Evolutionary conservation across 352 stramenopile genomes (phyloP), one percentile per base, ranked within the genome.

Genomic region (Phytophthora quininea): DNA sequence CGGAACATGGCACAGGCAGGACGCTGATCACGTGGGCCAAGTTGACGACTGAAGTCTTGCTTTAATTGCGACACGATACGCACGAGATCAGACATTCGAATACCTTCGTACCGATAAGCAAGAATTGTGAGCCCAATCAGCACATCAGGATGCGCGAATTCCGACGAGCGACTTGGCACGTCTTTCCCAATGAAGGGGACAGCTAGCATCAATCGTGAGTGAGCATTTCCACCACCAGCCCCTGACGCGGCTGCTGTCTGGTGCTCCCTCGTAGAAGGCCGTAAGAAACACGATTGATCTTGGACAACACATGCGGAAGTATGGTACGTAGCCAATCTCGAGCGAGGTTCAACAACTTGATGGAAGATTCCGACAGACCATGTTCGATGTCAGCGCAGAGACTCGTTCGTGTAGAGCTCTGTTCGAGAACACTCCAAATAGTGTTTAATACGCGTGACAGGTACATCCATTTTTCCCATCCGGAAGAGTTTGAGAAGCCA

Each of bases 151-250:
- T 99, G 97, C 7, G 97, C 98, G 68, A 99, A 99, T 75, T 99
- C 98, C 31, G 96, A 99, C 19, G 97, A 98, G 33, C 97, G 86
- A 64, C 93, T 99, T 4, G 98, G 98, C 12, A 99, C 98, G 77
- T 99, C 98, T 73, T 99, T 99, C 29, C 97, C 98, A 33, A 99
- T 96, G 69, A 99, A 99, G 31, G 98, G 98, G 4, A 99, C 96
- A 1, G 98, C 98, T 38, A 99, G 77, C 51, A 99, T 78, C 38
- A 98, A 73, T 38, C 98, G 93, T 43, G 97, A 98, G n/a, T 97
- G 97, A 46, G 98, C 97, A 64, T 98, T 98, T 2, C 90, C 89
- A 65, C 68, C 74, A 79, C 65, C 69, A 81, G 84, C 57, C 88
- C 63, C 75, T 45, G 73, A 76, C 2, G 75, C 63, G 4, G 79